These are phyloP conservation scores for Diaporthe ampelina DNA, from an alignment of 2,329 filamentous ascomycete species.

Conservation along the genomic window DNA sequence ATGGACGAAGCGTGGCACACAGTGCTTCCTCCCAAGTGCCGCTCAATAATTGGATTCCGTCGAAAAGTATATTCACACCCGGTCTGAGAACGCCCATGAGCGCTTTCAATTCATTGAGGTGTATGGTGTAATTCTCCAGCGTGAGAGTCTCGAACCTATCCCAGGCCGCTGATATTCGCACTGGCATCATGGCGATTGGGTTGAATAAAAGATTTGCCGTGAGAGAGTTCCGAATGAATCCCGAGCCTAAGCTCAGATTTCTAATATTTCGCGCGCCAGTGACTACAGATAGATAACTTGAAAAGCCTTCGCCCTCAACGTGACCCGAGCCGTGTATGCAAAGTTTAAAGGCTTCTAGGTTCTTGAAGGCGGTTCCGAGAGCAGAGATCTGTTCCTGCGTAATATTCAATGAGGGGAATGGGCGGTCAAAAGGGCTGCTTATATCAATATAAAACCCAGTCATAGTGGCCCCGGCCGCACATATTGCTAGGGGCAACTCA, in stretches of 20 bases:
- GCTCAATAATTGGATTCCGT: not conserved
- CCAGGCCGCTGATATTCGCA: not conserved
- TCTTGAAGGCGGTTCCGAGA: not conserved
- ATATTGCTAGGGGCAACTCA: not conserved
- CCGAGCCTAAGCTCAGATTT: not conserved
- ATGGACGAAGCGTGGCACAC: too few species aligned
- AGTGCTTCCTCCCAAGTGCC: not conserved
- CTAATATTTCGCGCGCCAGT: not conserved
- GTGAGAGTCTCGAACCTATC: not conserved
- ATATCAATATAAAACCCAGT: not conserved
- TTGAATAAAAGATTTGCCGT: not conserved
- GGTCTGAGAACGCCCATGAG: not conserved
- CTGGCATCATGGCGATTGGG: not conserved
- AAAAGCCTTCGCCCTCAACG: not conserved
- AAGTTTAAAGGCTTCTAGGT: not conserved
- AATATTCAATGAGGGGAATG: fast-evolving
- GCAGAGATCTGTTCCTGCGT: not conserved
- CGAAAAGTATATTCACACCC: not conserved
- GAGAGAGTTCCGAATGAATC: not conserved
- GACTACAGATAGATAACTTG: not conserved
- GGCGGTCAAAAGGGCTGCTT: fast-evolving
- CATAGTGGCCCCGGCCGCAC: not conserved
- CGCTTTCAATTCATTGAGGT: not conserved
- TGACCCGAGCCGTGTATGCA: not conserved
- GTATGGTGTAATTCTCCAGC: not conserved